Evolutionary conservation across 169 alveolate species (phyloP), one percentile per base, ranked within the genome.

Genomic region (Plasmodium gallinaceum): DNA sequence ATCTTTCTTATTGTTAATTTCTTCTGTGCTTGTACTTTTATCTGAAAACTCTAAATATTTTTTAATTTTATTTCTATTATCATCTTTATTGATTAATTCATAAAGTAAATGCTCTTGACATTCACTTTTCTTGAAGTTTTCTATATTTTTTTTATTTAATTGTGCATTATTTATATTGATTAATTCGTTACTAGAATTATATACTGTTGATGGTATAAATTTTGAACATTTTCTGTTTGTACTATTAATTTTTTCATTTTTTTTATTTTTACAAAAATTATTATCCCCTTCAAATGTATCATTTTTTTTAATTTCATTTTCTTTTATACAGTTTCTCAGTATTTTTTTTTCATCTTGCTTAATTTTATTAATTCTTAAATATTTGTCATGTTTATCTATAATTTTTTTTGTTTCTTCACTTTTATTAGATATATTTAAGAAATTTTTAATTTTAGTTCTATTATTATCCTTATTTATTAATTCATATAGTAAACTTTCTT

Each of bases 401-500:
- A 22, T 14, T 37, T 32, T 51, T 14, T 64, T 14, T n/a, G 6
- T 46, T 10, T 7, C 52, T 60, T 74, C 61, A 32, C 6, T 16
- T 43, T 26, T 9, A 32, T 45, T 37, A 4, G 88, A 74, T 7
- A 42, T n/a, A 9, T 68, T 22, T 9, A 68, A 7, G 39, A 68
- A 43, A n/a, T 45, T 42, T 68, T 45, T 10, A 18, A 68, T 43
- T 22, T 45, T 39, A 16, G 6, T 68, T 45, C 22, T 68, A 43
- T 68, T 68, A 68, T 68, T 60, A 7, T 68, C 45, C 45, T 16
- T 1, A 42, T 68, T 68, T 14, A 68, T 43, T 18, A 68, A 46
- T 42, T 68, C 75, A 26, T 68, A 45, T 10, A 68, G 61, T 2
- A 68, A 46, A 45, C 75, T 68, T 42, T 68, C 75, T 39, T 68